Evolutionary conservation across 2,329 filamentous ascomycete species (phyloP).

Genomic region (Diatrype stigma): DNA sequence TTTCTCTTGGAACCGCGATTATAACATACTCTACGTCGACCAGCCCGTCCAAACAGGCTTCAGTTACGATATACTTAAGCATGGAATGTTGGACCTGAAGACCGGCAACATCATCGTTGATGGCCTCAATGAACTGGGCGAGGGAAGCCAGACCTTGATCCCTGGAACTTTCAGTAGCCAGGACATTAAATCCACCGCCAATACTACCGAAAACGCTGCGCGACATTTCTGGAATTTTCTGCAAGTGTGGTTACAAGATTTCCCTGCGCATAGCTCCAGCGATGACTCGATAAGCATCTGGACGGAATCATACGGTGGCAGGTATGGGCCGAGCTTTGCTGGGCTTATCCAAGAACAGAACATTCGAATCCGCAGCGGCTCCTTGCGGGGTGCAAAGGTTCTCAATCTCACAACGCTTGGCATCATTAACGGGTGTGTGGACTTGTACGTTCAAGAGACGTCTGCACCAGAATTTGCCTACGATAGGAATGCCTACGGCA

Average conservation of each 20-base stretch:
- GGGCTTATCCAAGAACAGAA: conserved; percentile 24
- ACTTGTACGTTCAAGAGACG: conserved; percentile 17
- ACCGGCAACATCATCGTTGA: conserved; percentile 12
- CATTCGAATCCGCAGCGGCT: conserved; percentile 14
- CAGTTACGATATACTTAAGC: conserved; percentile 22
- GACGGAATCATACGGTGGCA: conserved; percentile 28
- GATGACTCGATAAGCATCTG: conserved; percentile 22
- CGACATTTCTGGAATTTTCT: conserved; percentile 39
- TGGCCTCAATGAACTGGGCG: conserved; percentile 14
- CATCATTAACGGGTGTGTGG: conserved; percentile 24
- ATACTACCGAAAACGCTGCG: conserved; percentile 35
- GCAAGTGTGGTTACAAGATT: conserved; percentile 33
- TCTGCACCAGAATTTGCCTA: conserved; percentile 14
- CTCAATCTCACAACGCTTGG: conserved; percentile 21
- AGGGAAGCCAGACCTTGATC: conserved; percentile 47
- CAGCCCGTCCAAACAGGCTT: conserved; percentile 44
- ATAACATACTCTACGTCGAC: conserved; percentile 68
- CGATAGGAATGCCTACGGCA: conserved; percentile 11
- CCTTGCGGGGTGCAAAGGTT: conserved; percentile 8
- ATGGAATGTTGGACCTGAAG: conserved; percentile 15
- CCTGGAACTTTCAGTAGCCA: conserved; percentile 42
- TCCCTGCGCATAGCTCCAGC: conserved; percentile 50
- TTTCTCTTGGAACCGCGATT: conserved; percentile 59
- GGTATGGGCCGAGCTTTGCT: conserved; percentile 26
- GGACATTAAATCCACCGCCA: conserved; percentile 33